phyloP scores from a whole-genome alignment of 1,284 basidiomycete genomes.

The Macrocystidia cucumis region DNA sequence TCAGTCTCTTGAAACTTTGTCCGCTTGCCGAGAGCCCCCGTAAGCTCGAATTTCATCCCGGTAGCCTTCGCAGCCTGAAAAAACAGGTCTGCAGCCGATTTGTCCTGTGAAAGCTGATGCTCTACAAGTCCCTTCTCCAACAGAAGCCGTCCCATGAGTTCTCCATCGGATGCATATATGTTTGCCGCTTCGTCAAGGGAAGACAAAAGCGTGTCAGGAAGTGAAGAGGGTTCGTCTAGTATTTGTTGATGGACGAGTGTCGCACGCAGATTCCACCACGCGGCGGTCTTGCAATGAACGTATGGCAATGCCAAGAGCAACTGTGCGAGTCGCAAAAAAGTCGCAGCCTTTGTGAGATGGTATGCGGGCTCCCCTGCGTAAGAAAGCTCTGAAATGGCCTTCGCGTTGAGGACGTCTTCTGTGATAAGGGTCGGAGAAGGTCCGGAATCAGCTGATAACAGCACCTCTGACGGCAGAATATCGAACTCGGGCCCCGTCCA shows the following conservation, averaged over 20 bases:
- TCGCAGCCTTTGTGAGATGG: constrained; percentile 71
- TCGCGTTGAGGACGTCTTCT: constrained; percentile 52
- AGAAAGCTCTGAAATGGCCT: constrained; percentile 73
- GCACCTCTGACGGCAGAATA: constrained; percentile 46
- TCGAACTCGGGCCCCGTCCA: constrained; percentile 94
- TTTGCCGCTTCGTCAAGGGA: constrained; percentile 43
- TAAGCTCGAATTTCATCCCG: constrained; percentile 85
- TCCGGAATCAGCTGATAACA: constrained; percentile 26
- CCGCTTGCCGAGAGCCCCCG: constrained; percentile 88
- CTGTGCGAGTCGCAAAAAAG: constrained; percentile 74
- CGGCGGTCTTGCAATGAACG: constrained; percentile 34
- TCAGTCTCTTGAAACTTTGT: constrained; percentile 92
- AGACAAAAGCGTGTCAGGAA: constrained; percentile 41
- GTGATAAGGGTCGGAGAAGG: constrained; percentile 30
- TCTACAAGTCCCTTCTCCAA: constrained; percentile 81
- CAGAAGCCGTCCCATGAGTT: constrained; percentile 64
- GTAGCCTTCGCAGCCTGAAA: constrained; percentile 73
- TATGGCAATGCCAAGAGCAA: constrained; percentile 56
- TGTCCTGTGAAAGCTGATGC: constrained; percentile 71
- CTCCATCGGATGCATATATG: constrained; percentile 37
- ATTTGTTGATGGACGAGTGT: constrained; percentile 76
- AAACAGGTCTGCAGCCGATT: constrained; percentile 74
- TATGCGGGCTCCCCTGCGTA: constrained; percentile 93
- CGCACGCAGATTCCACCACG: constrained; percentile 81
- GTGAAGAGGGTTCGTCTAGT: constrained; percentile 78